Percentiles rank a stretch among this genome's conserved stretches.
Evolutionary conservation across 306 rosid genomes (phyloP).

Genomic region (Arachis hypogaea): DNA sequence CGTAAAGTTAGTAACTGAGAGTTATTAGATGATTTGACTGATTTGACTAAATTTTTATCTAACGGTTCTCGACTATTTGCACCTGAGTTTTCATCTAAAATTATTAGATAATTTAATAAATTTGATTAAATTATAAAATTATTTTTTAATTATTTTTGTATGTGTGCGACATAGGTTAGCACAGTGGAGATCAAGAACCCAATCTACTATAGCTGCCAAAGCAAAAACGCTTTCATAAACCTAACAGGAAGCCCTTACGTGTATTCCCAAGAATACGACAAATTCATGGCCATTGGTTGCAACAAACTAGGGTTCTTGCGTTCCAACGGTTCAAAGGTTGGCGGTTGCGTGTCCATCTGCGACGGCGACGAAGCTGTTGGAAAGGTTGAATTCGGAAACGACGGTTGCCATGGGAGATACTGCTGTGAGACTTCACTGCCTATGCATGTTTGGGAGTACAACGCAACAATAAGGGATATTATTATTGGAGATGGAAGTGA

Average conservation of each 20-base stretch:
- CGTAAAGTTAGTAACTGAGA: too few relatives aligned
- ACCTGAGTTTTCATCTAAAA: too few relatives aligned
- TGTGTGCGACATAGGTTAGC: too few relatives aligned
- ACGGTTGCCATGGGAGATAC: conserved; percentile 20
- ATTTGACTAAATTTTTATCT: too few relatives aligned
- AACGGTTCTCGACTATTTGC: too few relatives aligned
- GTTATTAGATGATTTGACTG: too few relatives aligned
- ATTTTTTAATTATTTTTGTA: too few relatives aligned
- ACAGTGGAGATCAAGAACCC: conserved; percentile 30
- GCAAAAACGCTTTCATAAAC: background rate
- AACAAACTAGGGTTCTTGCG: background rate
- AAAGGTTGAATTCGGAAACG: too few relatives aligned
- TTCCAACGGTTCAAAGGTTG: background rate
- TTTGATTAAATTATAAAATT: too few relatives aligned
- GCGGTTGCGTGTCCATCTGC: conserved; percentile 44
- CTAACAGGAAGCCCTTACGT: conserved; percentile 39
- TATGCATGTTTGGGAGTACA: background rate
- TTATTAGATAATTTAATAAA: too few relatives aligned
- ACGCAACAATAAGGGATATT: background rate
- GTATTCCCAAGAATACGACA: conserved; percentile 16
- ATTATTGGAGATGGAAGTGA: background rate
- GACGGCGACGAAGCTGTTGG: background rate
- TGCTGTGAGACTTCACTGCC: conserved; percentile 36
- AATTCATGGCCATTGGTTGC: conserved; percentile 39
- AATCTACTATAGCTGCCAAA: conserved; percentile 16